Evolutionary conservation across 2,329 filamentous ascomycete species (phyloP).

Genomic region (Microsporum canis): DNA sequence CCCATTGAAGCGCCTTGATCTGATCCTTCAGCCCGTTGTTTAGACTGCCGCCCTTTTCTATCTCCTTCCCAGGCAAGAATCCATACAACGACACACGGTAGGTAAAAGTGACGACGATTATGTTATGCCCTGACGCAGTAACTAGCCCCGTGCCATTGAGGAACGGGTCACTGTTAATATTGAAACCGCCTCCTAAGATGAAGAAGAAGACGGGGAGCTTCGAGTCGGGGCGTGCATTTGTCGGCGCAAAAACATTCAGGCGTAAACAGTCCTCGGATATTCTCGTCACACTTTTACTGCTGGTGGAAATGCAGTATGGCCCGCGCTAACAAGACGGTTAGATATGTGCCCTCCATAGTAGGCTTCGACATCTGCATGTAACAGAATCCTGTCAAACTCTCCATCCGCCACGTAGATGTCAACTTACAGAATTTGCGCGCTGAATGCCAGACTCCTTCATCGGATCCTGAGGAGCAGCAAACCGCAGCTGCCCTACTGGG

Average conservation of each 20-base stretch:
- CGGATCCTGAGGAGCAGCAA: conserved; percentile 42
- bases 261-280: conserved; percentile 36
- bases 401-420: background rate
- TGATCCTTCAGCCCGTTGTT: conserved; percentile 65
- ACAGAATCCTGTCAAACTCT: background rate
- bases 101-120: conserved; percentile 62
- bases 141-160: conserved; percentile 53
- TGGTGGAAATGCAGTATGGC: conserved; percentile 54
- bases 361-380: background rate
- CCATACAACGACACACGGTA: conserved; percentile 66
- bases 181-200: conserved; percentile 53
- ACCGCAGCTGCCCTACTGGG: conserved; percentile 10
- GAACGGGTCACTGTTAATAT: conserved; percentile 46
- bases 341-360: background rate
- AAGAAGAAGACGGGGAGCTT: conserved; percentile 55
- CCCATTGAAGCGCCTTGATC: conserved; percentile 57
- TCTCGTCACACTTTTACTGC: conserved; percentile 47
- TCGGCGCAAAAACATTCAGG: conserved; percentile 32
- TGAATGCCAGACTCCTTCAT: conserved; percentile 35
- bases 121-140: conserved; percentile 45
- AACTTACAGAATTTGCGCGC: conserved; percentile 44
- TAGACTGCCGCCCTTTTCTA: conserved; percentile 40
- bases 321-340: conserved; percentile 24
- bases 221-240: conserved; percentile 25
- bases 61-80: conserved; percentile 52